phyloP scores from a whole-genome alignment of 148 eudicot species.

The Limonium bicolor region DNA sequence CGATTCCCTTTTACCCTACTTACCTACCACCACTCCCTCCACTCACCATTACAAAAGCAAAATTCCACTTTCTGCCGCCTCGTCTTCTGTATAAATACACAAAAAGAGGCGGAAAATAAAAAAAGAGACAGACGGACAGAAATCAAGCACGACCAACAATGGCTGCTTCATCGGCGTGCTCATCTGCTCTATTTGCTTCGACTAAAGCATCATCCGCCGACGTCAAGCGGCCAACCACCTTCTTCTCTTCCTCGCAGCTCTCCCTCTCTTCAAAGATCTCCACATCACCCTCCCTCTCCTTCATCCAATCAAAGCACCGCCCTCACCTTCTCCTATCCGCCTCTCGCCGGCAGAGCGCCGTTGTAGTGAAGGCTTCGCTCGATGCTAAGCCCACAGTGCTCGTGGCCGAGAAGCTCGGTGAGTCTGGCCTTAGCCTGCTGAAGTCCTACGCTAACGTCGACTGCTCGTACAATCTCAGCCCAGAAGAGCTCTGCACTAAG shows the following conservation, averaged over 20 bases:
- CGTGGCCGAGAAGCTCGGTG: constrained; percentile 80
- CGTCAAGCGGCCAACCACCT: background rate
- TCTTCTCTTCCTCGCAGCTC: constrained; percentile 9
- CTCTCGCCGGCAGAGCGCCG: constrained; percentile 5
- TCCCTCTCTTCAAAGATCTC: constrained; percentile 22
- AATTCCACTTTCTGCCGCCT: background rate
- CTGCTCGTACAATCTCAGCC: constrained; percentile 69
- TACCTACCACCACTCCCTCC: no score
- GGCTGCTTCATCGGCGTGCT: constrained; percentile 24
- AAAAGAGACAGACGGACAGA: background rate
- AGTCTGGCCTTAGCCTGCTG: constrained; percentile 49
- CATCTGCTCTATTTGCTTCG: constrained; percentile 9
- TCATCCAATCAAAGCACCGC: constrained; percentile 8
- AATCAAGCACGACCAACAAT: constrained; percentile 3
- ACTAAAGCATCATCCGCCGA: no score
- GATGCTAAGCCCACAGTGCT: constrained; percentile 68
- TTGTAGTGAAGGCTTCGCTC: constrained; percentile 16
- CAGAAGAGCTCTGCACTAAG: constrained; percentile 87
- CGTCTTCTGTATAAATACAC: no score
- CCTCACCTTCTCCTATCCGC: constrained; percentile 10
- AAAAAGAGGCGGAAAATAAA: no score
- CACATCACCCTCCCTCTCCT: constrained; percentile 3
- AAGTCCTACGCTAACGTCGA: constrained; percentile 72
- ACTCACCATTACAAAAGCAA: no score
- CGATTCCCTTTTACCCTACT: no score